Evolutionary conservation across 805 yeast genomes (phyloP).

Genomic region (Candida nitratophila): DNA sequence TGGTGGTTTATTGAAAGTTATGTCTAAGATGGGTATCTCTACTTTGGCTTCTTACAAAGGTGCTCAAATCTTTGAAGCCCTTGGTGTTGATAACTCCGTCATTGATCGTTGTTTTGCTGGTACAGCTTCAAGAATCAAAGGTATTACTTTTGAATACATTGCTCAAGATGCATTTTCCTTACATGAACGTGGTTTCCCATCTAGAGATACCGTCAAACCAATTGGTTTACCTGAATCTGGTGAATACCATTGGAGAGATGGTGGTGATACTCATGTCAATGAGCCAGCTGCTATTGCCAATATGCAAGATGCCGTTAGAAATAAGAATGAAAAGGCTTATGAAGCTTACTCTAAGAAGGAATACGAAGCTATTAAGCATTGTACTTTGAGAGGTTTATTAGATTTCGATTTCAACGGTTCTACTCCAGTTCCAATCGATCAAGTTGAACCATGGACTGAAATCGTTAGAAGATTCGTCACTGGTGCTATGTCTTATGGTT

Average conservation of each 20-base stretch:
- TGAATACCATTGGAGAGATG: slow-evolving; percentile 98
- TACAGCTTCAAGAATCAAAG: slow-evolving; percentile 94
- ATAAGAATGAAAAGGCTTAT: slow-evolving; percentile 90
- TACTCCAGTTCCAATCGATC: slow-evolving; percentile 83
- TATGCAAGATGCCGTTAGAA: slow-evolving; percentile 96
- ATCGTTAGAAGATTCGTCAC: slow-evolving; percentile 95
- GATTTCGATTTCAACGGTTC: slow-evolving; percentile 79
- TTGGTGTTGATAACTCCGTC: slow-evolving; percentile 92
- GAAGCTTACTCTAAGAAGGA: slow-evolving; percentile 86
- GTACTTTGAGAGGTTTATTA: slow-evolving; percentile 89
- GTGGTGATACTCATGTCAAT: slow-evolving; percentile 93
- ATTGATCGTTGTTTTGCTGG: slow-evolving; percentile 95
- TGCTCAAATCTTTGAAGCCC: slow-evolving; percentile 96
- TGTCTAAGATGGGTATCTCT: slow-evolving; percentile 99
- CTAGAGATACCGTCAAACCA: slow-evolving; percentile 63
- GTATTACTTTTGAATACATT: slow-evolving; percentile 90
- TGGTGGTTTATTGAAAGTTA: slow-evolving; percentile 89
- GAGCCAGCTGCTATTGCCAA: slow-evolving; percentile 94
- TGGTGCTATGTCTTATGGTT: slow-evolving; percentile 99
- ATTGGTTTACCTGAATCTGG: slow-evolving; percentile 87
- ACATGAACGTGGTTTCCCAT: slow-evolving; percentile 89
- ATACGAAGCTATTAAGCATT: slow-evolving; percentile 82
- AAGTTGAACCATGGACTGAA: slow-evolving; percentile 99
- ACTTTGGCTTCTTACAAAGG: slow-evolving; percentile 98
- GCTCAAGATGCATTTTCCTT: slow-evolving; percentile 95